phyloP scores from a whole-genome alignment of 2,329 filamentous ascomycete genomes.

The Penicillium digitatum region DNA sequence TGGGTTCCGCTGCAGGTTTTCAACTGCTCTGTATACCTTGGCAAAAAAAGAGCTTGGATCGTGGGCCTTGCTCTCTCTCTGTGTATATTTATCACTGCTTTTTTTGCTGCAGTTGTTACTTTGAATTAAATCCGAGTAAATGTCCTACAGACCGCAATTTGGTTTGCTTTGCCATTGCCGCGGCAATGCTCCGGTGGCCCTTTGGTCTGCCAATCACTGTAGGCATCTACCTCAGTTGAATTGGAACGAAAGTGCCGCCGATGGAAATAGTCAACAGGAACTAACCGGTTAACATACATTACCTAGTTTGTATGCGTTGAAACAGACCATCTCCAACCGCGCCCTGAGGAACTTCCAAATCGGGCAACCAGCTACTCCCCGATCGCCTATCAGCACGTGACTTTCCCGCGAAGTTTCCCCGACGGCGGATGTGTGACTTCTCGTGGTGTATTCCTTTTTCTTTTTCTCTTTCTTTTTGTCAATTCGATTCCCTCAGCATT shows the following conservation, averaged over 20 bases:
- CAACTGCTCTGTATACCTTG: neutral
- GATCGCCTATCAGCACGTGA: constrained; percentile 38
- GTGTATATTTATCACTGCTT: neutral
- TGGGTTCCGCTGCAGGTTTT: neutral
- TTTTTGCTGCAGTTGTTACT: neutral
- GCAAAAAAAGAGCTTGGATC: neutral
- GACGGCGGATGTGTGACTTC: constrained; percentile 15
- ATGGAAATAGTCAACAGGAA: too few relatives aligned
- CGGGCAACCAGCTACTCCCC: constrained; percentile 18
- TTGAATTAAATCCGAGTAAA: neutral
- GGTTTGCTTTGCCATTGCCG: neutral
- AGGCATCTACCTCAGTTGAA: neutral
- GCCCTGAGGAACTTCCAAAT: neutral
- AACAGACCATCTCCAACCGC: neutral
- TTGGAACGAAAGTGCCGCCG: neutral
- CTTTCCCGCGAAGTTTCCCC: constrained; percentile 32
- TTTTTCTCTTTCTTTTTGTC: constrained; percentile 11
- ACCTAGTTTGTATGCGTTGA: neutral
- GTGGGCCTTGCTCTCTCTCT: neutral
- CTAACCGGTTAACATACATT: neutral
- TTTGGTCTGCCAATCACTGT: neutral
- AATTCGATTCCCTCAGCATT: constrained; percentile 18
- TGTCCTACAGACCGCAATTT: neutral
- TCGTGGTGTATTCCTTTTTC: constrained; percentile 10
- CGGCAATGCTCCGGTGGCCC: neutral